Percentiles rank a stretch among this genome's conserved stretches.
phyloP scores from a whole-genome alignment of 1,284 basidiomycete genomes.

The Fistulina hepatica region DNA sequence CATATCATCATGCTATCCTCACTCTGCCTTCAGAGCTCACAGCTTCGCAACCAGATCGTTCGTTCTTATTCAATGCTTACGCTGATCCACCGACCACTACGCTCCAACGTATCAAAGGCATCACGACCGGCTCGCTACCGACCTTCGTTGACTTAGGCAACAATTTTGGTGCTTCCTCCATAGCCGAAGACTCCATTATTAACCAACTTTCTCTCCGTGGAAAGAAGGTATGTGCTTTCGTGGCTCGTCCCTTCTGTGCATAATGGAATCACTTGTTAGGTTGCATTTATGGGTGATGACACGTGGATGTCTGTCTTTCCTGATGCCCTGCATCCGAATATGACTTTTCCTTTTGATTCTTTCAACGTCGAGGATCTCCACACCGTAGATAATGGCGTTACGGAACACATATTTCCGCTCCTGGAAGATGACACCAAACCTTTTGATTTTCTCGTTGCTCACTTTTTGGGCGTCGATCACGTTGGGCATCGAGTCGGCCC shows the following conservation, averaged over 20 bases:
- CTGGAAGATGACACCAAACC: conserved; percentile 38
- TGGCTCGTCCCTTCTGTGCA: background rate
- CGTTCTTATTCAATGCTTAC: conserved; percentile 82
- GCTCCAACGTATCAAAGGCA: conserved; percentile 88
- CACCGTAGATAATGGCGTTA: conserved; percentile 89
- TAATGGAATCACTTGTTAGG: conserved; percentile 24
- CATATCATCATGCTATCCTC: conserved; percentile 76
- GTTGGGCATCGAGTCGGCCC: conserved; percentile 93
- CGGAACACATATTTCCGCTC: conserved; percentile 73
- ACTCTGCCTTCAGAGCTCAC: conserved; percentile 70
- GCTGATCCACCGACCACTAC: conserved; percentile 96
- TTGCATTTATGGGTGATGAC: conserved; percentile 91
- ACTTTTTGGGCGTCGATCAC: conserved; percentile 97
- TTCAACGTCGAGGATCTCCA: conserved; percentile 99
- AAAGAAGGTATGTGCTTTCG: conserved; percentile 40
- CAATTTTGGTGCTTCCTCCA: conserved; percentile 82
- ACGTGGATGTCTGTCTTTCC: conserved; percentile 94
- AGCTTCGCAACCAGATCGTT: conserved; percentile 47
- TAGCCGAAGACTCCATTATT: conserved; percentile 81
- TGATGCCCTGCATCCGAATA: conserved; percentile 54
- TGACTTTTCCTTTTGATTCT: conserved; percentile 82
- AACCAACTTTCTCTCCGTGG: conserved; percentile 45
- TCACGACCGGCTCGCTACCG: conserved; percentile 92
- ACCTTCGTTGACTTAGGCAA: conserved; percentile 92
- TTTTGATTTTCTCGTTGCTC: conserved; percentile 78